Evolutionary conservation across 2,329 filamentous ascomycete species (phyloP).

Genomic region (Aciculosporium take): DNA sequence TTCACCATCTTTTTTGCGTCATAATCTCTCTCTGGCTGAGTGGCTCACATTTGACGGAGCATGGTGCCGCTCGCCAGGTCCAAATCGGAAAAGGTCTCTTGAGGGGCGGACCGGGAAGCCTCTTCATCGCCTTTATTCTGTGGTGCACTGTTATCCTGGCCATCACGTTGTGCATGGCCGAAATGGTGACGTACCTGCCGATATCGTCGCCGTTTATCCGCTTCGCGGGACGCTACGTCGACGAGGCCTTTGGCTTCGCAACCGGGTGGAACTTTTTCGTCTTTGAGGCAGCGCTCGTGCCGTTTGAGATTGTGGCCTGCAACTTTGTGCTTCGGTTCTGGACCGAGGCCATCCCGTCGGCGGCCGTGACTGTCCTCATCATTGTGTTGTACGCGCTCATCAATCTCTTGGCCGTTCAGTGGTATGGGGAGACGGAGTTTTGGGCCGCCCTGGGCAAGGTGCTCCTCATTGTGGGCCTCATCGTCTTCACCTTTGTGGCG

Average conservation of each 20-base stretch:
- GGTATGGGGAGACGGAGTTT: constrained; percentile 68
- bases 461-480: constrained; percentile 54
- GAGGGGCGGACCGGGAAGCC: constrained; percentile 42
- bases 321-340: constrained; percentile 50
- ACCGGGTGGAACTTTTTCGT: constrained; percentile 64
- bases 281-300: constrained; percentile 52
- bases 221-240: constrained; percentile 61
- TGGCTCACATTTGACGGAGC: too few species aligned
- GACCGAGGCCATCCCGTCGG: constrained; percentile 45
- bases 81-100: constrained; percentile 44
- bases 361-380: constrained; percentile 44
- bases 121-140: constrained; percentile 45
- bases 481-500: constrained; percentile 65
- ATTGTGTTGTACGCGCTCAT: constrained; percentile 34
- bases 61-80: too few species aligned
- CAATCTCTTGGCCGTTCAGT: constrained; percentile 60
- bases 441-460: constrained; percentile 59
- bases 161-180: constrained; percentile 49
- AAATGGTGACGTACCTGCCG: constrained; percentile 65
- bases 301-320: constrained; percentile 53
- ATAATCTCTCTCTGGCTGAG: too few species aligned
- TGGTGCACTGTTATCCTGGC: constrained; percentile 49
- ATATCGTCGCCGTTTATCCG: constrained; percentile 68
- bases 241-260: constrained; percentile 60
- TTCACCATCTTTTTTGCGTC: not conserved